These are phyloP conservation scores for Termitomyces sp. DNA, from an alignment of 1,284 basidiomycete species.

Conservation along the genomic window DNA sequence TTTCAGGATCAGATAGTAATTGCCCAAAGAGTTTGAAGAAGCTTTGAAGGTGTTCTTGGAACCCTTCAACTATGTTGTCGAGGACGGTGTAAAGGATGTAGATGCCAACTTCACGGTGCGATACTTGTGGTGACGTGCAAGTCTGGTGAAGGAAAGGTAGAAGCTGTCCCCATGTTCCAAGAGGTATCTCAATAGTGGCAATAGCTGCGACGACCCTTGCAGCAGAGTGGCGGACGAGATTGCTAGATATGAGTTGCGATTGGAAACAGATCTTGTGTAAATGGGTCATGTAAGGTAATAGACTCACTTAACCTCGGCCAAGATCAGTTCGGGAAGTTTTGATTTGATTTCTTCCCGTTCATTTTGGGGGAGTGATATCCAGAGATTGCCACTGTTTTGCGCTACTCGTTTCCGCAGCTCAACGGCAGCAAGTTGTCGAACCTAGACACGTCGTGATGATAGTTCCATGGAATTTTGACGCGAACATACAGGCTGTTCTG, in stretches of 20 bases:
- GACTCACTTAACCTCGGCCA: conserved; percentile 75
- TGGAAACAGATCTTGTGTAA: conserved; percentile 10
- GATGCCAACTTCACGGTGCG: conserved; percentile 87
- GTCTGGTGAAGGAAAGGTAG: conserved; percentile 86
- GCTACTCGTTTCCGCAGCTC: conserved; percentile 92
- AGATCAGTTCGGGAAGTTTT: conserved; percentile 76
- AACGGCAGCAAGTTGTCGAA: conserved; percentile 97
- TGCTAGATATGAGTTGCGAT: conserved; percentile 40
- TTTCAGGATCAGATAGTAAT: conserved; percentile 85
- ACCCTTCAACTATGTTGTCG: conserved; percentile 87
- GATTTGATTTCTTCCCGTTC: conserved; percentile 84
- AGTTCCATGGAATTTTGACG: not conserved
- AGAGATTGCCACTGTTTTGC: conserved; percentile 78
- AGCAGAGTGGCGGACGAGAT: conserved; percentile 84
- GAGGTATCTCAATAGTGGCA: conserved; percentile 84
- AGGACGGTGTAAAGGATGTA: conserved; percentile 92
- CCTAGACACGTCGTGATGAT: conserved; percentile 41
- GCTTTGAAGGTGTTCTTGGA: conserved; percentile 72
- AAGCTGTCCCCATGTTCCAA: conserved; percentile 82
- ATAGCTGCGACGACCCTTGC: conserved; percentile 93
- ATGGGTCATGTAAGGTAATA: not conserved
- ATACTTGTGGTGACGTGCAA: conserved; percentile 62
- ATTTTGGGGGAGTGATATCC: conserved; percentile 70
- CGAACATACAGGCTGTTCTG: conserved; percentile 61
- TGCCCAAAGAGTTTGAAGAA: conserved; percentile 82